phyloP scores from a whole-genome alignment of 805 yeast species.

The Tetrapisispora iriomotensis region DNA sequence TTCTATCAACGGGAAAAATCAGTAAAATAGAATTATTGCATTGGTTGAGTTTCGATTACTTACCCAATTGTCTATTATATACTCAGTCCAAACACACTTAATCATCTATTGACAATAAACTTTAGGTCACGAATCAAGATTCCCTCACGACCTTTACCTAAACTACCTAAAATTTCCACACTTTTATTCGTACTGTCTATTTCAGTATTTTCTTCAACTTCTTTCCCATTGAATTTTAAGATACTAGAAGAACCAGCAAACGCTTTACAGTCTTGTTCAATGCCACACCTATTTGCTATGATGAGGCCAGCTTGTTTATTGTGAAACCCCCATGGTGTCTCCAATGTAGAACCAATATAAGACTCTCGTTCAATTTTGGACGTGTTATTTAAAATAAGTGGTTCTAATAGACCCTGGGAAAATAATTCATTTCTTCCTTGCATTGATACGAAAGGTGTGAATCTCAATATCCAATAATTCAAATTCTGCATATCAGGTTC shows the following conservation, averaged over 20 bases:
- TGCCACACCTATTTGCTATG: slow-evolving; percentile 64
- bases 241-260: slow-evolving; percentile 62
- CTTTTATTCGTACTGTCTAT: slow-evolving; percentile 38
- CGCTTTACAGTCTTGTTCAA: slow-evolving; percentile 48
- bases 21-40: too few species aligned
- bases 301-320: slow-evolving; percentile 34
- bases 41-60: too few species aligned
- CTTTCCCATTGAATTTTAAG: slow-evolving; percentile 40
- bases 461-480: slow-evolving; percentile 67
- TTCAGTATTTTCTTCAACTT: slow-evolving; percentile 13
- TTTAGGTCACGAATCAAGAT: slow-evolving; percentile 51
- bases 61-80: neutral
- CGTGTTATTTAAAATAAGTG: slow-evolving; percentile 6
- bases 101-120: slow-evolving; percentile 20
- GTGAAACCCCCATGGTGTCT: slow-evolving; percentile 21
- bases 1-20: too few species aligned
- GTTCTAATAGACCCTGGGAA: slow-evolving; percentile 1
- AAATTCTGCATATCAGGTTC: slow-evolving; percentile 42
- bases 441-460: slow-evolving; percentile 50
- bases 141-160: slow-evolving; percentile 61
- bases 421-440: slow-evolving; percentile 16
- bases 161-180: slow-evolving; percentile 43
- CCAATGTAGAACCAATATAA: slow-evolving; percentile 16
- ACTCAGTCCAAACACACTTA: neutral
- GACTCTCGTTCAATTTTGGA: slow-evolving; percentile 5